These are phyloP conservation scores for Trypanosoma conorhini DNA, from an alignment of 208 protist genomes.

Conservation along the genomic window DNA sequence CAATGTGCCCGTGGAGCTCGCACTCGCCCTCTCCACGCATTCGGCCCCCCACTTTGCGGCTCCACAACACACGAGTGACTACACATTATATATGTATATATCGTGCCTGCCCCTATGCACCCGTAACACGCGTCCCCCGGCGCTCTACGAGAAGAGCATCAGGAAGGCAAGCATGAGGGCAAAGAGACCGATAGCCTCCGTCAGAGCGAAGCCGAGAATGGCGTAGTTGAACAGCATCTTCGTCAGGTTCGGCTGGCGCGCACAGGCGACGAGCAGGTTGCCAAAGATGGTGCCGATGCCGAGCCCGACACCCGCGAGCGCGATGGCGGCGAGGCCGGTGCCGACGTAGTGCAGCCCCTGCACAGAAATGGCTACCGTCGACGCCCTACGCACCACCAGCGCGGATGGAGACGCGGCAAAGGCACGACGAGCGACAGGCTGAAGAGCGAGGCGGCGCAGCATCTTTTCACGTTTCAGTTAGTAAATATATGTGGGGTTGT, in stretches of 20 bases:
- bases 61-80: background rate
- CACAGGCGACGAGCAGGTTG: constrained; percentile 81
- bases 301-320: constrained; percentile 88
- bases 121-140: background rate
- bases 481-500: background rate
- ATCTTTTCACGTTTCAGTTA: constrained; percentile 39
- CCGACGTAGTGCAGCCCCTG: constrained; percentile 93
- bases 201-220: constrained; percentile 92
- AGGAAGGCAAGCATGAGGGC: constrained; percentile 92
- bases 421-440: constrained; percentile 56
- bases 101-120: background rate
- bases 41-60: background rate
- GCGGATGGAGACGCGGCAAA: constrained; percentile 30
- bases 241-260: constrained; percentile 88
- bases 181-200: constrained; percentile 92
- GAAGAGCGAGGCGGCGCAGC: constrained; percentile 80
- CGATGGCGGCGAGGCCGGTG: constrained; percentile 89
- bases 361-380: constrained; percentile 87
- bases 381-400: constrained; percentile 58
- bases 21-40: background rate
- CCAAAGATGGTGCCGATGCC: constrained; percentile 93
- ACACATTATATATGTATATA: background rate
- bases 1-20: no score
- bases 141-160: constrained; percentile 92
- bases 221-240: constrained; percentile 94